A percentile compares a stretch with the other conserved stretches of the same genome.
These are phyloP conservation scores for Medicago truncatula DNA, from an alignment of 306 rosid species.

Conservation along the genomic window MtrunA17r5.0-ANR NC_053046.1:3826501-3827000, in stretches of 20 bases:
- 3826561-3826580: slow-evolving; percentile 81
- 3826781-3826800: slow-evolving; percentile 60
- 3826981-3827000: slow-evolving; percentile 81
- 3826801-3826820: neutral
- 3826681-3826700: slow-evolving; percentile 86
- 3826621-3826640: slow-evolving; percentile 82
- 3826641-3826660: slow-evolving; percentile 89
- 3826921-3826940: slow-evolving; percentile 69
- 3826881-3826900: slow-evolving; percentile 73
- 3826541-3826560: slow-evolving; percentile 86
- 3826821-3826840: neutral
- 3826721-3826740: slow-evolving; percentile 90
- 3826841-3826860: neutral
- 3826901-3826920: slow-evolving; percentile 87
- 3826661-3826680: slow-evolving; percentile 84
- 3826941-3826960: slow-evolving; percentile 96
- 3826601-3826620: slow-evolving; percentile 75
- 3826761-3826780: slow-evolving; percentile 94
- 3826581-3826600: slow-evolving; percentile 68
- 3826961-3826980: slow-evolving; percentile 91
- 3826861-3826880: slow-evolving; percentile 17
- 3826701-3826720: slow-evolving; percentile 82
- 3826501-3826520: neutral
- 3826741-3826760: slow-evolving; percentile 86
- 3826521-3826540: slow-evolving; percentile 73